A percentile compares a stretch with the other conserved stretches of the same genome.
Conservation (phyloP, 768 basidiomycete species). For the Tylopilus felleus region DNA sequence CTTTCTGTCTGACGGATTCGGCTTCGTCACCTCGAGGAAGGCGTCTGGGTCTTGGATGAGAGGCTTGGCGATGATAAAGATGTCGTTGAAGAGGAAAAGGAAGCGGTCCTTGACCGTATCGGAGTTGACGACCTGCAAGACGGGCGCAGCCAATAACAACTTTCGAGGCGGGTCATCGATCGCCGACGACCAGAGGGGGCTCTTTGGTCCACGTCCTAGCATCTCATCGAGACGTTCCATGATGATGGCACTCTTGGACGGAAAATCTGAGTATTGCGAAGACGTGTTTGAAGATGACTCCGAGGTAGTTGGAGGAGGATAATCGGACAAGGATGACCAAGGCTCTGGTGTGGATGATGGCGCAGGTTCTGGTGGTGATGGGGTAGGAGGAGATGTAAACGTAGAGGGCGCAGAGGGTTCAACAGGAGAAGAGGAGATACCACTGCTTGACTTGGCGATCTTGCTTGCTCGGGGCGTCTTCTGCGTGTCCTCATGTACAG, state of each 20-base stretch:
- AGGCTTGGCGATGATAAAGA: conserved; percentile 91
- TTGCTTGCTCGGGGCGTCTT: conserved; percentile 36
- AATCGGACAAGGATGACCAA: conserved; percentile 71
- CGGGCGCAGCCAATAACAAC: conserved; percentile 77
- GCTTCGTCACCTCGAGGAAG: conserved; percentile 55
- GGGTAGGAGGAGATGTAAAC: conserved; percentile 38
- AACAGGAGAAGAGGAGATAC: conserved; percentile 16
- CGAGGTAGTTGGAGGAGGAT: conserved; percentile 65
- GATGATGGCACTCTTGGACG: conserved; percentile 49
- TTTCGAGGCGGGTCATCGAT: conserved; percentile 87
- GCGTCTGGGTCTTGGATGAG: conserved; percentile 66
- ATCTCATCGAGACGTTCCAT: conserved; percentile 71
- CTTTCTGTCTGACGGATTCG: conserved; percentile 60
- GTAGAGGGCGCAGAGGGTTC: conserved; percentile 17
- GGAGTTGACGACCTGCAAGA: conserved; percentile 90
- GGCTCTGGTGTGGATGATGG: conserved; percentile 74
- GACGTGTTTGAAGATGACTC: conserved; percentile 75
- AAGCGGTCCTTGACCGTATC: conserved; percentile 95
- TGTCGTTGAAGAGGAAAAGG: conserved; percentile 95
- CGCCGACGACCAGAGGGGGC: conserved; percentile 55
- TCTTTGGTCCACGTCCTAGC: conserved; percentile 58
- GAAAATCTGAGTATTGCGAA: conserved; percentile 55
- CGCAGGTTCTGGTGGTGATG: conserved; percentile 52
- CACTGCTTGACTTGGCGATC: conserved; percentile 29
- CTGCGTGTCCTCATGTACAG: conserved; percentile 28